Conservation (phyloP, 345 rosid genomes). For the Barbarea vulgaris region DNA sequence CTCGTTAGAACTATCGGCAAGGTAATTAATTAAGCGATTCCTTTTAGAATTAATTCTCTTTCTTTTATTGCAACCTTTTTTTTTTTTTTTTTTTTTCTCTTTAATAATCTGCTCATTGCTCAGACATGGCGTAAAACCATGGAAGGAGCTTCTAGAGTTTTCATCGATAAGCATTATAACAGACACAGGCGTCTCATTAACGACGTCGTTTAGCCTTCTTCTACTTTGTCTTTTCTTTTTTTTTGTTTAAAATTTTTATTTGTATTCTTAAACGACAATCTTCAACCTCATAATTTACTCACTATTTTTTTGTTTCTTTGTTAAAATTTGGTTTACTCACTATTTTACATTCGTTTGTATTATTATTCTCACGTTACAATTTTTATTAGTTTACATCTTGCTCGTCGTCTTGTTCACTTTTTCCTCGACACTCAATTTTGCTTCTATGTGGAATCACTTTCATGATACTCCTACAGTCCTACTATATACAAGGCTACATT, state of each 20-base stretch:
- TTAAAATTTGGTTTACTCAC: no score
- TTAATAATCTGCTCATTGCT: not conserved
- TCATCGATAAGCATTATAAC: constrained; percentile 78
- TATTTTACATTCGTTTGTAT: constrained; percentile 4
- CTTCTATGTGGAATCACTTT: not conserved
- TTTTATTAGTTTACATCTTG: not conserved
- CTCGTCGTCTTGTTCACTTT: not conserved
- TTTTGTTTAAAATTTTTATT: not conserved
- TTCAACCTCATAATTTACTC: not conserved
- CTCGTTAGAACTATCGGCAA: constrained; percentile 61
- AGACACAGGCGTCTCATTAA: constrained; percentile 76
- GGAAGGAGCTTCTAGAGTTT: constrained; percentile 76
- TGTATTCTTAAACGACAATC: not conserved
- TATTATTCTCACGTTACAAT: not conserved
- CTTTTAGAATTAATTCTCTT: not conserved
- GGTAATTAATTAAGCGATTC: constrained; percentile 34
- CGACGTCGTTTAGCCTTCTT: constrained; percentile 49
- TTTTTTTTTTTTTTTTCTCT: not conserved
- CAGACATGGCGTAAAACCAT: constrained; percentile 91
- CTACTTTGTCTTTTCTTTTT: not conserved
- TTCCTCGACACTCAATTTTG: not conserved
- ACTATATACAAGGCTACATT: not conserved
- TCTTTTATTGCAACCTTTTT: no score
- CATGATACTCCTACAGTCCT: no score
- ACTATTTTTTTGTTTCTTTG: no score